phyloP scores from a whole-genome alignment of 1,284 basidiomycete species.

The Microstroma glucosiphilum region DNA sequence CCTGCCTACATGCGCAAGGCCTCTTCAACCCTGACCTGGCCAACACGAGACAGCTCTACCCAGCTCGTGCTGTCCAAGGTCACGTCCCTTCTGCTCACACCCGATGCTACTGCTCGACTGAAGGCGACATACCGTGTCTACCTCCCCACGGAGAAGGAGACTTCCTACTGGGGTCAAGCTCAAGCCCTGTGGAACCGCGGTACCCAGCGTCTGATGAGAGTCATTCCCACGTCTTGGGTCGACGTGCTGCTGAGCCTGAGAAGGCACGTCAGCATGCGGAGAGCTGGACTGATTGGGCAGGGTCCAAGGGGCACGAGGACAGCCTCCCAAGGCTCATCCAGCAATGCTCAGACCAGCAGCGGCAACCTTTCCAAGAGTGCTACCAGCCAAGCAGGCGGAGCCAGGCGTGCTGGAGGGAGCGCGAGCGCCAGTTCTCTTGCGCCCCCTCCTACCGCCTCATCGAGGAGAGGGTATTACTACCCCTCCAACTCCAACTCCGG shows the following conservation, averaged over 20 bases:
- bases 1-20: not conserved
- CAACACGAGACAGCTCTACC: not conserved
- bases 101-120: not conserved
- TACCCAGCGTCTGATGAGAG: not conserved
- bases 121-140: constrained; percentile 2
- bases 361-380: not conserved
- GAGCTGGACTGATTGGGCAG: constrained; percentile 1
- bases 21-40: not conserved
- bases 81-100: not conserved
- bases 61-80: constrained; percentile 4
- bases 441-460: not conserved
- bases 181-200: not conserved
- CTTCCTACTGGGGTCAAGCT: not conserved
- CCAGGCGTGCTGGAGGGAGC: no score
- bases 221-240: not conserved
- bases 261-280: not conserved
- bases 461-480: not conserved
- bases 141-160: not conserved
- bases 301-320: not conserved
- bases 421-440: not conserved
- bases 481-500: not conserved
- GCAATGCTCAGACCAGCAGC: not conserved
- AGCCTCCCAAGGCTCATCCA: not conserved
- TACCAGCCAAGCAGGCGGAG: not conserved
- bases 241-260: not conserved